Evolutionary conservation across 2,329 filamentous ascomycete species (phyloP).

Genomic region (Falciphora oryzae): DNA sequence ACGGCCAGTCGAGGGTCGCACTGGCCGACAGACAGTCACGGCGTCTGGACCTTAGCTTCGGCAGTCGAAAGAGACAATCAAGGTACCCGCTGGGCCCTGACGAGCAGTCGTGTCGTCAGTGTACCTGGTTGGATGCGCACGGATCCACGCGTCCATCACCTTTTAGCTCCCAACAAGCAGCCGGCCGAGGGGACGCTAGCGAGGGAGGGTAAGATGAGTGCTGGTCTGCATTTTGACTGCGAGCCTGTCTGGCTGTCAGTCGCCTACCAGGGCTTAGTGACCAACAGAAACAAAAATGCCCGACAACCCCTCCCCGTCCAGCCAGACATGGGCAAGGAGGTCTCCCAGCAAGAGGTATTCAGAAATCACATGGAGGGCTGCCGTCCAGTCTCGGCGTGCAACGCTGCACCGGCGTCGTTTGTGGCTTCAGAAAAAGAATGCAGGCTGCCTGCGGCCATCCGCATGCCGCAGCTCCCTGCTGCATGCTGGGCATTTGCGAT

Average conservation of each 20-base stretch:
- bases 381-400: not conserved
- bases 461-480: not conserved
- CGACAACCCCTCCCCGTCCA: not conserved
- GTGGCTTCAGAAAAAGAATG: not conserved
- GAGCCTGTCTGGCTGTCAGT: too few relatives aligned
- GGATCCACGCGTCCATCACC: not conserved
- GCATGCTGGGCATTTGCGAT: not conserved
- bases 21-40: not conserved
- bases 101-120: too few relatives aligned
- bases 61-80: too few relatives aligned
- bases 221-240: too few relatives aligned
- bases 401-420: not conserved
- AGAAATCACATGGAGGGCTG: not conserved
- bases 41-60: too few relatives aligned
- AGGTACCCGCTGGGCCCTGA: not conserved
- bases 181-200: not conserved
- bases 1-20: not conserved
- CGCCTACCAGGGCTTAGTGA: too few relatives aligned
- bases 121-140: not conserved
- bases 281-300: too few relatives aligned
- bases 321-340: not conserved
- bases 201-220: too few relatives aligned
- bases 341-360: not conserved
- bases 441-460: slow-evolving; percentile 1
- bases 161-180: not conserved